Evolutionary conservation across 257 asterid genomes (phyloP), one percentile per base, ranked within the genome.

Genomic region (Misopates orontium): DNA sequence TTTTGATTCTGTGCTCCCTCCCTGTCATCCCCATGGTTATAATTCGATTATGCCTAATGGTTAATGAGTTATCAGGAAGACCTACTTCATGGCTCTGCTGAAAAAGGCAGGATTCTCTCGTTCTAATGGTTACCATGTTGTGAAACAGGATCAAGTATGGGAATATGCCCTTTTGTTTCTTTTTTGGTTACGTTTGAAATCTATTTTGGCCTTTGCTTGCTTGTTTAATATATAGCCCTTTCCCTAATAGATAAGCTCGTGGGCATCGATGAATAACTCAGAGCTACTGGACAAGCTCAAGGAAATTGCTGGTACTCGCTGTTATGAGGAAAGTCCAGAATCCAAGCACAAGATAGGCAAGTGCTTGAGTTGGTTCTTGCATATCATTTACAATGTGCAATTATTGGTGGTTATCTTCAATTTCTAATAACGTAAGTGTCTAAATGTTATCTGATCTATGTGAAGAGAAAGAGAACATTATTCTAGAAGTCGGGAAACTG

Each of bases 41-140:
- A 32, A 55, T 71, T 71, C 47, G 62, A 28, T 71, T 47, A 64
- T 72, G 17, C 53, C 8, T 48, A 60, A 49, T 72, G 67, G 63
- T 54, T 67, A 54, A 48, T 65, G 68, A 36, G 64, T 59, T 84
- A 80, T 75, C 90, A 93, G 97, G 85, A 93, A 93, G 80, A 90
- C 96, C 65, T 97, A 93, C 75, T 97, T 93, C 75, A 91, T 86
- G 95, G 90, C 90, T 77, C 84, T 93, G 81, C 95, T 93, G 61
- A 97, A 93, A 79, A 93, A 97, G 90, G 99, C 99, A 45, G 99
- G 99, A 62, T 93, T 93, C 74, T 93, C 99, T 76, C 99, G 99
- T 77, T 90, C 99, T 58, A 93, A 93, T 84, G 97, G 97, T 42
- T 93, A 93, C 79, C 90, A 93, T 77, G 99, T 93, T 56, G 99